Conservation (phyloP, 202 grass and related monocot genomes). For the Saccharum hybrid region DNA sequence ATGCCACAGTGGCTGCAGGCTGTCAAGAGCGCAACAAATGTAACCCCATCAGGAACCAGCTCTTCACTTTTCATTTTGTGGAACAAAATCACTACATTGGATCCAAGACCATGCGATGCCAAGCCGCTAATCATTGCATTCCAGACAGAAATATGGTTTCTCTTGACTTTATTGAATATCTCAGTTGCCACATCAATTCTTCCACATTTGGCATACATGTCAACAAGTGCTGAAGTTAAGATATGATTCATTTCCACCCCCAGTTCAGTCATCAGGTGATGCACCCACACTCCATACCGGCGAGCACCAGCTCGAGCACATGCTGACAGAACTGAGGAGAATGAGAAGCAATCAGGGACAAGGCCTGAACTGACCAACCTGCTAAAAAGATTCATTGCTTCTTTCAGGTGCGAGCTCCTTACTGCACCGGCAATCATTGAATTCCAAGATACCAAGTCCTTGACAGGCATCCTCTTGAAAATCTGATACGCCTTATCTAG, state of each 20-base stretch:
- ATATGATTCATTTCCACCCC: slow-evolving; percentile 58
- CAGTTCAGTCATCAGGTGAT: slow-evolving; percentile 56
- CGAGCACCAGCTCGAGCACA: slow-evolving; percentile 65
- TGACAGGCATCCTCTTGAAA: slow-evolving; percentile 72
- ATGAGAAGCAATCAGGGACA: slow-evolving; percentile 63
- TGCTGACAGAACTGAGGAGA: slow-evolving; percentile 64
- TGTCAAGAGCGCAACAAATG: slow-evolving; percentile 66
- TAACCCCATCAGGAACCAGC: slow-evolving; percentile 60
- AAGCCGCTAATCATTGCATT: slow-evolving; percentile 70
- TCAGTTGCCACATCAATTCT: slow-evolving; percentile 55
- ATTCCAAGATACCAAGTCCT: slow-evolving; percentile 79
- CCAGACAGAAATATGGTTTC: slow-evolving; percentile 59
- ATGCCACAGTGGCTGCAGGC: slow-evolving; percentile 77
- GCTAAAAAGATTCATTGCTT: slow-evolving; percentile 64
- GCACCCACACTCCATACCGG: slow-evolving; percentile 57
- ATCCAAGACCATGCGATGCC: slow-evolving; percentile 67
- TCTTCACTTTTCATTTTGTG: slow-evolving; percentile 56
- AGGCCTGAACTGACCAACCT: slow-evolving; percentile 54
- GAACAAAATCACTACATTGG: slow-evolving; percentile 47
- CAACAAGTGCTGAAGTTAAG: slow-evolving; percentile 59
- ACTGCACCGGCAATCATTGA: slow-evolving; percentile 66
- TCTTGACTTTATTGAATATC: slow-evolving; percentile 52
- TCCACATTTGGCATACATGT: slow-evolving; percentile 83
- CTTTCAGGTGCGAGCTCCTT: slow-evolving; percentile 45
- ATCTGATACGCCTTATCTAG: slow-evolving; percentile 58